A percentile compares a stretch with the other conserved stretches of the same genome.
phyloP scores from a whole-genome alignment of 805 yeast species.

The Isabelozyma pseudorhagii region DNA sequence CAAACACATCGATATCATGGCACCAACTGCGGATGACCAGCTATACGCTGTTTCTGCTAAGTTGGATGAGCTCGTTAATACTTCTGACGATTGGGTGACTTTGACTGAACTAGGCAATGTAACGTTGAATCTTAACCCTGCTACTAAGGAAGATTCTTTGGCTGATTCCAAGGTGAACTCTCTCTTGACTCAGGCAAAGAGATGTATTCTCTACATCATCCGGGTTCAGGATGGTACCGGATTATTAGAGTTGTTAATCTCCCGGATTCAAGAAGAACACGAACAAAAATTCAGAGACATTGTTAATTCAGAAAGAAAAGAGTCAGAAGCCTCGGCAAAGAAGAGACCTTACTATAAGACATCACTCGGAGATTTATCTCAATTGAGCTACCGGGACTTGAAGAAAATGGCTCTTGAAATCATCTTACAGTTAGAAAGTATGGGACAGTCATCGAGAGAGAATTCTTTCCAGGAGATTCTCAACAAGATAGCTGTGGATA shows the following conservation, averaged over 20 bases:
- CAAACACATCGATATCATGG: conserved; percentile 39
- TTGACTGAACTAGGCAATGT: conserved; percentile 51
- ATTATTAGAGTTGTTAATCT: conserved; percentile 64
- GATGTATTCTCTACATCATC: conserved; percentile 77
- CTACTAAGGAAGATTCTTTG: conserved; percentile 42
- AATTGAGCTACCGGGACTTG: conserved; percentile 63
- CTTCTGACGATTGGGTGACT: conserved; percentile 41
- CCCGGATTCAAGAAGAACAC: conserved; percentile 64
- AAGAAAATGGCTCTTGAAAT: conserved; percentile 74
- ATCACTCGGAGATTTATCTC: conserved; percentile 48
- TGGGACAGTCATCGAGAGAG: conserved; percentile 60
- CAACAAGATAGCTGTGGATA: conserved; percentile 82
- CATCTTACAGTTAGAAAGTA: conserved; percentile 68
- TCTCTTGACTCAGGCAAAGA: conserved; percentile 71
- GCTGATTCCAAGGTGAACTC: conserved; percentile 57
- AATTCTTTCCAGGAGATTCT: conserved; percentile 76
- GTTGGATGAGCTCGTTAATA: conserved; percentile 35
- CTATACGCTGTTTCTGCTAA: conserved; percentile 42
- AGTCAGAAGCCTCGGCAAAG: conserved; percentile 29
- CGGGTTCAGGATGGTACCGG: conserved; percentile 74
- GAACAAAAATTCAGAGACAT: conserved; percentile 63
- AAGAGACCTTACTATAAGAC: conserved; percentile 44
- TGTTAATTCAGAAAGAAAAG: conserved; percentile 42
- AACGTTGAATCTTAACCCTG: conserved; percentile 56
- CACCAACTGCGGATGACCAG: conserved; percentile 54